Conservation (phyloP, 352 stramenopile genomes). For the Globisporangium paroecandrum region DNA sequence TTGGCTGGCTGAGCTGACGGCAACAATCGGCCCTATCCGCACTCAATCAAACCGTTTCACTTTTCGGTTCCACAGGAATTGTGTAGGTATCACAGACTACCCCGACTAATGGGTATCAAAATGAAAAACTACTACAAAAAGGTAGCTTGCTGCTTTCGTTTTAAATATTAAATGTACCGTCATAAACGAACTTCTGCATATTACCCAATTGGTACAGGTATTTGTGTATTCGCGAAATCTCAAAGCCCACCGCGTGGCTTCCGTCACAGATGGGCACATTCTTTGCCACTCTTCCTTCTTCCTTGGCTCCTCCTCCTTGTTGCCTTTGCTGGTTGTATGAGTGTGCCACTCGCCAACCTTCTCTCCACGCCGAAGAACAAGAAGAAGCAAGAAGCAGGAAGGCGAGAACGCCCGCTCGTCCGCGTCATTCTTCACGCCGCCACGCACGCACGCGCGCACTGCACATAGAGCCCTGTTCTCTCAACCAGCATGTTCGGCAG, state of each 20-base stretch:
- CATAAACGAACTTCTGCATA: background rate
- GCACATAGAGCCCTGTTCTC: background rate
- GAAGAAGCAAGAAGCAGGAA: background rate
- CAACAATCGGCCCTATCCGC: background rate
- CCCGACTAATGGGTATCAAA: background rate
- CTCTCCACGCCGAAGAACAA: background rate
- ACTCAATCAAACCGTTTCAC: background rate
- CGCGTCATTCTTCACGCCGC: background rate
- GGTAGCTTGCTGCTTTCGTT: background rate
- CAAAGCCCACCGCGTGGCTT: background rate
- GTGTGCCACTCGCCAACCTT: background rate
- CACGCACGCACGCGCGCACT: background rate
- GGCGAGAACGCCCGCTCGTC: background rate
- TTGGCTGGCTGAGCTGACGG: background rate
- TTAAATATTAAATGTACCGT: too few relatives aligned
- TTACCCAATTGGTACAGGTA: background rate
- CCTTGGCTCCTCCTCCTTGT: background rate
- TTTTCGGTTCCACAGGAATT: background rate
- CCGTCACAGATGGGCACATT: conserved; percentile 14
- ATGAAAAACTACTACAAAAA: background rate
- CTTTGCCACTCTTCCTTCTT: background rate
- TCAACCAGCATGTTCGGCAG: background rate
- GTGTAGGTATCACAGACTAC: background rate
- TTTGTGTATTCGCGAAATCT: background rate
- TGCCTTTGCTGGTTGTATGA: conserved; percentile 4